Evolutionary conservation across 805 yeast genomes (phyloP).

Genomic region (Blastobotrys mokoenaii): DNA sequence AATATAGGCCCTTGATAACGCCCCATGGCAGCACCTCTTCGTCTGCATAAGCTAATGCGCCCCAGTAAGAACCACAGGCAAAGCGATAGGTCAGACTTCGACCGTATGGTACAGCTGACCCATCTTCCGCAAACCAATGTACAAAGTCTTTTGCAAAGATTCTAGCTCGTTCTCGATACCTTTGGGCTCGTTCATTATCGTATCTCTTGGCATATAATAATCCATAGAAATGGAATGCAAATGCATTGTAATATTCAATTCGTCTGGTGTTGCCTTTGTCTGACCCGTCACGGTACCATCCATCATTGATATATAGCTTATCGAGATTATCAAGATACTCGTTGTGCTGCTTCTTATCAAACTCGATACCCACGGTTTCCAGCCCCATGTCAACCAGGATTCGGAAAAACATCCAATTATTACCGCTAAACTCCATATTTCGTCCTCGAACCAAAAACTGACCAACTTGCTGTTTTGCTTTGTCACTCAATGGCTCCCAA

Average conservation of each 20-base stretch:
- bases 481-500: constrained; percentile 24
- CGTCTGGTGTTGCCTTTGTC: constrained; percentile 8
- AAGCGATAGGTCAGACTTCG: constrained; percentile 22
- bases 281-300: constrained; percentile 30
- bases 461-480: constrained; percentile 16
- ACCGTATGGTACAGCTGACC: constrained; percentile 21
- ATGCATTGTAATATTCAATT: constrained; percentile 28
- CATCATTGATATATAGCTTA: constrained; percentile 22
- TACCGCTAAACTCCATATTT: constrained; percentile 14
- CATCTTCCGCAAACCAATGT: constrained; percentile 20
- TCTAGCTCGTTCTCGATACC: constrained; percentile 18
- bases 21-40: constrained; percentile 16
- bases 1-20: constrained; percentile 18
- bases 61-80: constrained; percentile 21
- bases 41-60: constrained; percentile 18
- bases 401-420: constrained; percentile 28
- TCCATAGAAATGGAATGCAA: constrained; percentile 28
- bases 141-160: constrained; percentile 21
- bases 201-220: constrained; percentile 18
- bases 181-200: constrained; percentile 8
- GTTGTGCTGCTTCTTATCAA: constrained; percentile 11
- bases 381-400: constrained; percentile 26
- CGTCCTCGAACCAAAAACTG: constrained; percentile 20
- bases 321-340: constrained; percentile 21
- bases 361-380: constrained; percentile 18